Base-by-base conservation (phyloP, 768 basidiomycete genomes). In the Podaxis pistillaris region DNA sequence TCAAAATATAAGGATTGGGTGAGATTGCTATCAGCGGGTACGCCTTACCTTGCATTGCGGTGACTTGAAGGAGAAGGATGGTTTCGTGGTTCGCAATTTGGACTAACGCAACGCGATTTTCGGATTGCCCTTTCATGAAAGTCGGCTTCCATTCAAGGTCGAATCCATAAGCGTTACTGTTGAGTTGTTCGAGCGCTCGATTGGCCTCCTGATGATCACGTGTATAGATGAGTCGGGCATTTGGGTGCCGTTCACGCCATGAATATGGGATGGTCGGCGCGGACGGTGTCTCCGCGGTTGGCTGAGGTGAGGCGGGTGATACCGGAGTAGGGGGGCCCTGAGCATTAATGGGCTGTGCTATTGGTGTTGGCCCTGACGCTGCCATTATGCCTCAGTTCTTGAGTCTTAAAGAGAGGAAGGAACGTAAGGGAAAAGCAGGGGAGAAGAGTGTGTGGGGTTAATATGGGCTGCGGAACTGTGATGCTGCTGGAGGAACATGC, bases 131-230 rank as follows among this genome's bases (percentile, higher is more conserved):
- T 68, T 83, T 86, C 51, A 66, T 64, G 67, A 74, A 86, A 19
- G 68, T 83, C 0, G 92, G 92, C 63, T 81, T 85, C 91, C 92
- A 93, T 73, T 94, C 92, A 40, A 91, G 77, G 69, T 94, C 92
- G 65, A 93, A 86, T 28, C 92, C 92, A 55, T 84, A 75, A 26
- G 78, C 68, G 17, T 75, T 76, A 37, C 63, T 49, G 26, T 66
- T 64, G 11, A 82, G 47, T 0, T 63, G 66, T 0, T 74, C 64
- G 15, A 79, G 66, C 26, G 66, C 69, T 15, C 19, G 19, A 47
- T 80, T 74, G 6, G 81, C 79, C 26, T 72, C 63, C 11, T 66
- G 40, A 13, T 70, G 61, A 63, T 76, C 69, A n/a, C 71, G 73
- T 13, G 79, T 70, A 63, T 83, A 82, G 15, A 74, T 60, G 0